Evolutionary conservation across 2,329 filamentous ascomycete species (phyloP).

Genomic region (Cercospora zeae-maydis): DNA sequence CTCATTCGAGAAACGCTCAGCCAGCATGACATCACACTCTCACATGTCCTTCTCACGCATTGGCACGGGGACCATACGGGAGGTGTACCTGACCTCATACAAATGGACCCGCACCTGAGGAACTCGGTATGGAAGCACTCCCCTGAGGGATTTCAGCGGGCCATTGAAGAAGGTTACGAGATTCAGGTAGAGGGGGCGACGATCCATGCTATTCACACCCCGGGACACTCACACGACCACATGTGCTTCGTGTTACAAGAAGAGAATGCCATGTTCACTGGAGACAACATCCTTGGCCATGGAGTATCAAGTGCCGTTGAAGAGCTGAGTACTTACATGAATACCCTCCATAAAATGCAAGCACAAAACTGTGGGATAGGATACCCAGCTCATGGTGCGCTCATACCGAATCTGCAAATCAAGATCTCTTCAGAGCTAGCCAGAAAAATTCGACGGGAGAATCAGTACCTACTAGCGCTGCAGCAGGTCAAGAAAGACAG

Average conservation of each 20-base stretch:
- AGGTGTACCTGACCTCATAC: conserved; percentile 41
- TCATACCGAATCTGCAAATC: conserved; percentile 38
- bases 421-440: conserved; percentile 42
- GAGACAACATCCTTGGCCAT: conserved; percentile 40
- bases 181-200: conserved; percentile 43
- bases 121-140: conserved; percentile 39
- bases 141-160: conserved; percentile 32
- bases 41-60: conserved; percentile 45
- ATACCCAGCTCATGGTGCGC: conserved; percentile 47
- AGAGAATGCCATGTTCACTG: conserved; percentile 40
- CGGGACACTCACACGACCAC: conserved; percentile 37
- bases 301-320: conserved; percentile 41
- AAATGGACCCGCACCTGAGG: conserved; percentile 31
- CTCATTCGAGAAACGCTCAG: conserved; percentile 37
- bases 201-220: conserved; percentile 36
- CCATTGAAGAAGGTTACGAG: conserved; percentile 39
- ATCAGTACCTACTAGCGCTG: conserved; percentile 41
- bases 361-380: conserved; percentile 39
- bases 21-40: conserved; percentile 34
- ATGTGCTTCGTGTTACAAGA: conserved; percentile 39
- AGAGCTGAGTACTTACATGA: conserved; percentile 41
- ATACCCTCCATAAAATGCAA: conserved; percentile 36
- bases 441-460: conserved; percentile 42
- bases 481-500: conserved; percentile 23
- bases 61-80: conserved; percentile 48